Conservation (phyloP, 345 rosid species). For the Streptanthus diversifolius region DNA sequence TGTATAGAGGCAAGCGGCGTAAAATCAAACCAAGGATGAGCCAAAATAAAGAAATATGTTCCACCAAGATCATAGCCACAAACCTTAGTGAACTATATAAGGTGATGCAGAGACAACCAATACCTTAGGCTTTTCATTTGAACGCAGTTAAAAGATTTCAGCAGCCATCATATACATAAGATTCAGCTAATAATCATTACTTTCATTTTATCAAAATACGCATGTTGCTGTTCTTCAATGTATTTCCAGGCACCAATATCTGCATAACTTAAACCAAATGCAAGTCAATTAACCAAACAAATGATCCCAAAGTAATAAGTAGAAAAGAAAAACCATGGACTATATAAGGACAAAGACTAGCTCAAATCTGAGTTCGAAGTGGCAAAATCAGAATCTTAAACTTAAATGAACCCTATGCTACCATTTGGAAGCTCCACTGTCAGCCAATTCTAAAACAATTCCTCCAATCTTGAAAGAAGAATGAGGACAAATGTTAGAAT, state of each 20-base stretch:
- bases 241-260: constrained; percentile 91
- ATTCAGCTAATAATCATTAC: constrained; percentile 28
- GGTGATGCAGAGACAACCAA: background rate
- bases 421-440: background rate
- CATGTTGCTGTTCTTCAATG: constrained; percentile 76
- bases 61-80: background rate
- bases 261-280: constrained; percentile 30
- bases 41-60: background rate
- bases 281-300: background rate
- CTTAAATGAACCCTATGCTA: background rate
- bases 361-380: background rate
- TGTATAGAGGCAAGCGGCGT: background rate
- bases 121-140: background rate
- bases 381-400: background rate
- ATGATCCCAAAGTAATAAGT: background rate
- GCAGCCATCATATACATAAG: background rate
- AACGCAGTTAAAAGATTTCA: background rate
- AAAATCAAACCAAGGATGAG: background rate
- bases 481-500: background rate
- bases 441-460: background rate
- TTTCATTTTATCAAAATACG: constrained; percentile 96
- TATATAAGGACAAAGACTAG: background rate
- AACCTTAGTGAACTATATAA: background rate
- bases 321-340: background rate
- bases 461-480: background rate